Evolutionary conservation across 78 protist species (phyloP), one percentile per base, ranked within the genome.

Genomic region (Dictyostelium intermedium): DNA sequence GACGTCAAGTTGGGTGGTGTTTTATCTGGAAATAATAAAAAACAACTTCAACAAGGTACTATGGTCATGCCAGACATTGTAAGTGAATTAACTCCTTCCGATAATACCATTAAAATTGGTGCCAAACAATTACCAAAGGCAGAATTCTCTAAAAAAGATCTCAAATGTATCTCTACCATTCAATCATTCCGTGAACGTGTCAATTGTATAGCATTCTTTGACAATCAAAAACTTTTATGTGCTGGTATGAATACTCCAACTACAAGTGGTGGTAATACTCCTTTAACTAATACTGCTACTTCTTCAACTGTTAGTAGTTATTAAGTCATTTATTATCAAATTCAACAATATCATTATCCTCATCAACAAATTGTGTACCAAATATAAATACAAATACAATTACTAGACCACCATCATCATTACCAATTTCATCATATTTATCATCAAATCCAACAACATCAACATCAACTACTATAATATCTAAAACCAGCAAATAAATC

Each of bases 401-500:
- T n/a, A n/a, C n/a, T n/a, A n/a, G n/a, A n/a, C n/a, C n/a, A n/a
- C n/a, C n/a, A n/a, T n/a, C n/a, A n/a, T n/a, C n/a, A n/a, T n/a
- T n/a, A n/a, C n/a, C n/a, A n/a, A n/a, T n/a, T n/a, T n/a, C n/a
- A n/a, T n/a, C n/a, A n/a, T n/a, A n/a, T n/a, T n/a, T n/a, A n/a
- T n/a, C n/a, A n/a, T n/a, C n/a, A n/a, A n/a, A n/a, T n/a, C n/a
- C n/a, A n/a, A n/a, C n/a, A n/a, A n/a, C n/a, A n/a, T n/a, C n/a
- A n/a, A n/a, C n/a, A n/a, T n/a, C n/a, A n/a, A n/a, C n/a, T n/a
- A n/a, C n/a, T n/a, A n/a, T n/a, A n/a, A n/a, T n/a, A 70, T 27
- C 92, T 82, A 80, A 97, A 95, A 2, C 96, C 98, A 30, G 82
- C 61, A 50, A 87, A 83, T 37, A 97, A 25, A 72, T 95, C 96